phyloP scores from a whole-genome alignment of 2,329 filamentous ascomycete species.

The Truncatella angustata region DNA sequence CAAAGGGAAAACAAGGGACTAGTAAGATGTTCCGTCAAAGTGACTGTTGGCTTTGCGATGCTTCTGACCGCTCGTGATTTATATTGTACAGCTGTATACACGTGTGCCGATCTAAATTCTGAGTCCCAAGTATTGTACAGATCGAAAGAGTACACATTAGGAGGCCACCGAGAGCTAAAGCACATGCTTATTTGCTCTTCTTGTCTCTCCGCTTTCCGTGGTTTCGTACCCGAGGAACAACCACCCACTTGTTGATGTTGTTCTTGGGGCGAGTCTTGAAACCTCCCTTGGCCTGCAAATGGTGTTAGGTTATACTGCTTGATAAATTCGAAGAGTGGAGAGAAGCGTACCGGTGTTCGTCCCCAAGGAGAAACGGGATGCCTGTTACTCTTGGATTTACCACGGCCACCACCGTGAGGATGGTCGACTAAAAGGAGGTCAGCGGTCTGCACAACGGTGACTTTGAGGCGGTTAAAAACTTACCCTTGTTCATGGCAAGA shows the following conservation, averaged over 20 bases:
- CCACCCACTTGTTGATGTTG: conserved; percentile 90
- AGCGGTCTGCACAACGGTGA: conserved; percentile 2
- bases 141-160: conserved; percentile 22
- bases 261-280: conserved; percentile 89
- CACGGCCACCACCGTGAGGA: conserved; percentile 97
- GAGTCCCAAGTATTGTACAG: conserved; percentile 25
- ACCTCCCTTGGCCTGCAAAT: conserved; percentile 67
- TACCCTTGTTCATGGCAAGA: conserved; percentile 96
- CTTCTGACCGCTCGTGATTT: not conserved
- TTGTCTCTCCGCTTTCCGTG: conserved; percentile 83
- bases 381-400: conserved; percentile 98
- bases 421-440: conserved; percentile 67
- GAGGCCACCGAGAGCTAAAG: conserved; percentile 6
- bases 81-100: conserved; percentile 30
- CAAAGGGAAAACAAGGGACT: too few relatives aligned
- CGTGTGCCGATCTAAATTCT: conserved; percentile 18
- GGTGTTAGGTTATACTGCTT: conserved; percentile 27
- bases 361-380: conserved; percentile 97
- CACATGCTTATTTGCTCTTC: conserved; percentile 34
- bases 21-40: not conserved
- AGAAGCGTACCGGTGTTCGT: conserved; percentile 68
- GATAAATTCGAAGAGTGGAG: not conserved
- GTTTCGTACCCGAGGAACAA: conserved; percentile 79
- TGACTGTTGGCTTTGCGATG: not conserved
- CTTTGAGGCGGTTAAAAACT: conserved; percentile 24